phyloP scores from a whole-genome alignment of 805 yeast genomes.

The Dipodascus geniculatus region DNA sequence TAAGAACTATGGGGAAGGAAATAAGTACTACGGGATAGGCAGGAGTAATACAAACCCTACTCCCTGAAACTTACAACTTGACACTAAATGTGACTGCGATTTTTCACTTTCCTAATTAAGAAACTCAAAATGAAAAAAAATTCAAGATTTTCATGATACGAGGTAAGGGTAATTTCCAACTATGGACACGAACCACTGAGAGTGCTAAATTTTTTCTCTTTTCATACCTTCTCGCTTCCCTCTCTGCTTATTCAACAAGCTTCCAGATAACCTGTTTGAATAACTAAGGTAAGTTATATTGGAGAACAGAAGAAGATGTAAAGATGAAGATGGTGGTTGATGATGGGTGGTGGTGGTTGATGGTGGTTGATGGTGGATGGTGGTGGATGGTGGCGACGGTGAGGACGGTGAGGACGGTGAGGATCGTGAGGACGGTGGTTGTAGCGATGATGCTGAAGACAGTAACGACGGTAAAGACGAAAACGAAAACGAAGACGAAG shows the following conservation, averaged over 20 bases:
- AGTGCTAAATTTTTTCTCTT: neutral
- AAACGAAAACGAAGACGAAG: no score
- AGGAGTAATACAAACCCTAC: no score
- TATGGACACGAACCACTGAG: neutral
- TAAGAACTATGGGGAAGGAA: no score
- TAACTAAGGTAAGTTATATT: conserved; percentile 1
- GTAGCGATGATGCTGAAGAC: no score
- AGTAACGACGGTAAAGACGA: no score
- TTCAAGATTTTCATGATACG: neutral
- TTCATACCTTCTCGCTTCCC: neutral
- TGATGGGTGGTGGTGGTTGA: neutral
- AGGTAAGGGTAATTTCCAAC: neutral
- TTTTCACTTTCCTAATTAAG: neutral
- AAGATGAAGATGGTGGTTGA: neutral
- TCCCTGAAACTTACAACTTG: no score
- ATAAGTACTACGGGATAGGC: no score
- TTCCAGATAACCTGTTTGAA: neutral
- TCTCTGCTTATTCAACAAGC: neutral
- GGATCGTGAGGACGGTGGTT: no score
- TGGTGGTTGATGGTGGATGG: no score
- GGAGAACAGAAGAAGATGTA: no score
- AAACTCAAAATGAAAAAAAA: neutral
- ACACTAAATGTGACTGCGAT: neutral
- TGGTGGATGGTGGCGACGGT: no score
- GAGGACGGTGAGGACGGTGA: no score